phyloP scores from a whole-genome alignment of 1,284 basidiomycete genomes.

The Puccinia polysora region DNA sequence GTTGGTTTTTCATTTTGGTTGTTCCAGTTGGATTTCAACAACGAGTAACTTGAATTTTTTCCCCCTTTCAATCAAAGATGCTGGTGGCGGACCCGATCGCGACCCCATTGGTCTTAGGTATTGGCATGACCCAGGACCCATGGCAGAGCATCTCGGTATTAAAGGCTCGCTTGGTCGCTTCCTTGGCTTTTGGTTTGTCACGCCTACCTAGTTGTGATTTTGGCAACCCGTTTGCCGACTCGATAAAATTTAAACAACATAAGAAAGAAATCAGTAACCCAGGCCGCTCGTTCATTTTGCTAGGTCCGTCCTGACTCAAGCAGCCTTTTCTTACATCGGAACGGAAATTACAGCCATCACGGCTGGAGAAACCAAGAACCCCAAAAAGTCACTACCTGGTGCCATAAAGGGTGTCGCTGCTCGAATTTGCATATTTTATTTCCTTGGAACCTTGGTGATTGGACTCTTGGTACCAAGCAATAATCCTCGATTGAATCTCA shows the following conservation, averaged over 20 bases:
- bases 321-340: slow-evolving; percentile 52
- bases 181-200: slow-evolving; percentile 37
- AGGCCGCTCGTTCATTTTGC: no score
- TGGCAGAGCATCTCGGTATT: slow-evolving; percentile 51
- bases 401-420: slow-evolving; percentile 61
- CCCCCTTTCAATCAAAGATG: neutral
- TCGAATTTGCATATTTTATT: slow-evolving; percentile 59
- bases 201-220: neutral
- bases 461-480: slow-evolving; percentile 71
- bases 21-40: no score
- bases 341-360: slow-evolving; percentile 54
- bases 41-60: neutral
- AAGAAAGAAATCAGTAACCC: no score
- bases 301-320: slow-evolving; percentile 51
- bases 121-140: slow-evolving; percentile 56
- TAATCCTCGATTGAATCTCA: slow-evolving; percentile 60
- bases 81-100: slow-evolving; percentile 38
- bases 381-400: slow-evolving; percentile 50
- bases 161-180: slow-evolving; percentile 27
- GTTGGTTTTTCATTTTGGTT: slow-evolving; percentile 1
- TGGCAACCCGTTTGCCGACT: no score
- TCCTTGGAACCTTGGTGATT: slow-evolving; percentile 61
- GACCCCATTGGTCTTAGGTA: slow-evolving; percentile 48
- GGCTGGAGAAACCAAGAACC: slow-evolving; percentile 54
- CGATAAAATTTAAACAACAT: no score